phyloP scores from a whole-genome alignment of 306 rosid genomes.

The Delonix regia region DNA sequence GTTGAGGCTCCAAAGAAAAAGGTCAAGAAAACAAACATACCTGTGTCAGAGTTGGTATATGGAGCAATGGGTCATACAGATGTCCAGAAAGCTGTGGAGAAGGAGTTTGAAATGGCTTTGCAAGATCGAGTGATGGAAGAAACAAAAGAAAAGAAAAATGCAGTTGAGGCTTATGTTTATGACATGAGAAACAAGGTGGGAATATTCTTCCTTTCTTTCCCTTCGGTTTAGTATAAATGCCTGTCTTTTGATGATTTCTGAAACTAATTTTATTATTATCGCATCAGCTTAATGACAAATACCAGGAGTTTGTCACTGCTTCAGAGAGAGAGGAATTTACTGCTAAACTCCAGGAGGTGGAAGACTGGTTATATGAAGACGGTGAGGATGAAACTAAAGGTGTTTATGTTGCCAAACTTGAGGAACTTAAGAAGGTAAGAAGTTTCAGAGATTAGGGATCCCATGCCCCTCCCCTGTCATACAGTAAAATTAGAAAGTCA shows the following conservation, averaged over 20 bases:
- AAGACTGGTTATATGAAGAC: slow-evolving; percentile 95
- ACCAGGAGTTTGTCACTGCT: slow-evolving; percentile 70
- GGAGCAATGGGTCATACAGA: slow-evolving; percentile 69
- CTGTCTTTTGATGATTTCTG: background rate
- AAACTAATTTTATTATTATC: slow-evolving; percentile 23
- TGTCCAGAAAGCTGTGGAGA: slow-evolving; percentile 85
- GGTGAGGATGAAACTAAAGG: slow-evolving; percentile 99
- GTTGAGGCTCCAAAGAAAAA: slow-evolving; percentile 84
- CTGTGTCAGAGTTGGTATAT: slow-evolving; percentile 68
- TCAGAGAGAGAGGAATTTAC: slow-evolving; percentile 68
- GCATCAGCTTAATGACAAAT: slow-evolving; percentile 79
- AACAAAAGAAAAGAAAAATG: slow-evolving; percentile 93
- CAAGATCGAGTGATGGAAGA: slow-evolving; percentile 98
- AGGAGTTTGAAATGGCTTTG: slow-evolving; percentile 95
- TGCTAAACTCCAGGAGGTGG: slow-evolving; percentile 80
- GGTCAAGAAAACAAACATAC: slow-evolving; percentile 75
- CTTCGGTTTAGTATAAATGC: background rate
- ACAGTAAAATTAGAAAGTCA: background rate
- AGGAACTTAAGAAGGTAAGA: slow-evolving; percentile 85
- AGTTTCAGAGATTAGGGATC: background rate
- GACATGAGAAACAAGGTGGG: slow-evolving; percentile 95
- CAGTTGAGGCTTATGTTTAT: slow-evolving; percentile 93
- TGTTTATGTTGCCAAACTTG: slow-evolving; percentile 84
- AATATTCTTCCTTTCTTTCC: background rate
- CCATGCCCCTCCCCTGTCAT: background rate